Evolutionary conservation across 805 yeast species (phyloP).

Genomic region (Cyberlindnera nakhonratchasimensis): DNA sequence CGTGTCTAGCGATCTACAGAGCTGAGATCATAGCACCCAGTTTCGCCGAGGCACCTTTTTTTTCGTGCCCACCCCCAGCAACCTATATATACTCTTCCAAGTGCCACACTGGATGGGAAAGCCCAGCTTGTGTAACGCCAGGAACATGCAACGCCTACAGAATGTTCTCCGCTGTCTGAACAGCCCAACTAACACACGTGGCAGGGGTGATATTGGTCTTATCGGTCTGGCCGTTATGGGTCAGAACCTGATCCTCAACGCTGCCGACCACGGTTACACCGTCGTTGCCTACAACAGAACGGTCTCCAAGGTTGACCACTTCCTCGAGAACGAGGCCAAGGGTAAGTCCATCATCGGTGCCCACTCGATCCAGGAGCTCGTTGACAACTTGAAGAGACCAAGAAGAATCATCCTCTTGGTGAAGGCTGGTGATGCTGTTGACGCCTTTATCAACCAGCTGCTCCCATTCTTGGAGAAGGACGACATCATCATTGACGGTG

Average conservation of each 20-base stretch:
- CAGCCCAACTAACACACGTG: conserved; percentile 17
- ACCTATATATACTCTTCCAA: no score
- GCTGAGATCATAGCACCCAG: no score
- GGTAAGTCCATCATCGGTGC: conserved; percentile 97
- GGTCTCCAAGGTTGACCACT: conserved; percentile 90
- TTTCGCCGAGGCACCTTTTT: conserved; percentile 4
- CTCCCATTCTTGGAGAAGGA: conserved; percentile 91
- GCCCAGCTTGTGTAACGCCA: background rate
- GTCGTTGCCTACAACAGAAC: conserved; percentile 99
- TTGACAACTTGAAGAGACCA: conserved; percentile 90
- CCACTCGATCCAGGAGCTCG: conserved; percentile 83
- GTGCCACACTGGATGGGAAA: background rate
- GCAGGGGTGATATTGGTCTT: conserved; percentile 93
- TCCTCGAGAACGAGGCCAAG: conserved; percentile 92
- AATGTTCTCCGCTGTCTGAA: conserved; percentile 11
- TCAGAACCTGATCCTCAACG: conserved; percentile 93
- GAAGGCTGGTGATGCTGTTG: conserved; percentile 96
- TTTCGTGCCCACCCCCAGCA: no score
- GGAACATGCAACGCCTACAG: conserved; percentile 10
- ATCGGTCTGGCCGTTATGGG: conserved; percentile 99
- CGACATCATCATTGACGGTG: conserved; percentile 98
- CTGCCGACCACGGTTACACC: conserved; percentile 98
- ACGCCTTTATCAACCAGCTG: conserved; percentile 81
- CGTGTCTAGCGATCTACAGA: no score
- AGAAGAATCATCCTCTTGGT: conserved; percentile 92